A percentile compares a stretch with the other conserved stretches of the same genome.
These are phyloP conservation scores for Magnusiomyces ingens DNA, from an alignment of 1,139 yeast genomes.

Conservation along the genomic window DNA sequence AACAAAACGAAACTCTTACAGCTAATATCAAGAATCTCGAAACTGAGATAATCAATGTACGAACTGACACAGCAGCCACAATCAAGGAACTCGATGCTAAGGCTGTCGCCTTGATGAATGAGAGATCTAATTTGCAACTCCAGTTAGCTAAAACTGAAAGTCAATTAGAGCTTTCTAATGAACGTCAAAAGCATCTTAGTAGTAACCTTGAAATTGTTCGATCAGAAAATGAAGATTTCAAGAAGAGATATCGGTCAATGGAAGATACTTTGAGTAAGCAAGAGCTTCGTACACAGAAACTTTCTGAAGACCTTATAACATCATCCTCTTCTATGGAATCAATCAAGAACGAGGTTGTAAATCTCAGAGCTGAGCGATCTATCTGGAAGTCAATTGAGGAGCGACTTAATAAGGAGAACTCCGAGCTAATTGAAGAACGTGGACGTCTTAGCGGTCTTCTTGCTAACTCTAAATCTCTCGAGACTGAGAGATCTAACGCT, in stretches of 20 bases:
- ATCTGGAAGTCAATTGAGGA: slow-evolving; percentile 45
- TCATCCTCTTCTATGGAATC: slow-evolving; percentile 37
- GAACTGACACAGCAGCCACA: slow-evolving; percentile 39
- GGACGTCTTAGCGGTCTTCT: slow-evolving; percentile 52
- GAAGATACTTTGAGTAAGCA: slow-evolving; percentile 50
- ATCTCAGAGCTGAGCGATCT: slow-evolving; percentile 50
- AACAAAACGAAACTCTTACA: slow-evolving; percentile 33
- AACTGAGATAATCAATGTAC: slow-evolving; percentile 33
- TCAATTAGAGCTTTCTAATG: slow-evolving; percentile 40
- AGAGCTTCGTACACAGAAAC: slow-evolving; percentile 51
- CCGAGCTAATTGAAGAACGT: slow-evolving; percentile 52
- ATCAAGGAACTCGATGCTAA: slow-evolving; percentile 39
- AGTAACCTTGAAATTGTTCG: slow-evolving; percentile 37
- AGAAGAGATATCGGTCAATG: slow-evolving; percentile 40
- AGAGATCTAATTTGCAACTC: slow-evolving; percentile 45
- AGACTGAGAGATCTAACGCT: slow-evolving; percentile 55
- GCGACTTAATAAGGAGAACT: slow-evolving; percentile 50
- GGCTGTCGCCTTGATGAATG: slow-evolving; percentile 36
- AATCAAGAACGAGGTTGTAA: slow-evolving; percentile 26
- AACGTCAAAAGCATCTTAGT: slow-evolving; percentile 35
- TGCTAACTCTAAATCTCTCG: slow-evolving; percentile 48
- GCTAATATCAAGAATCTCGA: slow-evolving; percentile 33
- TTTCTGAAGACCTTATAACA: slow-evolving; percentile 47
- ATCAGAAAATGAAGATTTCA: slow-evolving; percentile 43
- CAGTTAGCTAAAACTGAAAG: slow-evolving; percentile 44